Evolutionary conservation across 306 rosid genomes (phyloP).

Genomic region (Senna tora): DNA sequence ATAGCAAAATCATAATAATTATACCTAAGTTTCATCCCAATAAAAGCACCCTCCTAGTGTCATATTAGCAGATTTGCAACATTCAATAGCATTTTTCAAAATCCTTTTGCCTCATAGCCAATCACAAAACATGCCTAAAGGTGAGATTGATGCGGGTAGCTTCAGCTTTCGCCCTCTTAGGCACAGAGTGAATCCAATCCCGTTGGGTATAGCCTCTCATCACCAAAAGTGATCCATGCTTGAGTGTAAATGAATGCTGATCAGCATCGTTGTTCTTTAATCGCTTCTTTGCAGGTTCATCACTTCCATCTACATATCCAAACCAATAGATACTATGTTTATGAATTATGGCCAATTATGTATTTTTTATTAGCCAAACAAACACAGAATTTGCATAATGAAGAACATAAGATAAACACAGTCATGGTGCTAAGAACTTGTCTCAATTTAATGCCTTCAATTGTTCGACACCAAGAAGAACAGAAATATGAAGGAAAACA

Average conservation of each 20-base stretch:
- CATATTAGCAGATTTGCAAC: constrained; percentile 17
- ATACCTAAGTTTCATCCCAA: too few species aligned
- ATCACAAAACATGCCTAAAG: constrained; percentile 69
- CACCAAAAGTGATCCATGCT: constrained; percentile 87
- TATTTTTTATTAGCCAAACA: neutral
- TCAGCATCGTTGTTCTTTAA: constrained; percentile 51
- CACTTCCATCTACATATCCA: constrained; percentile 46
- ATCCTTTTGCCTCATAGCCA: neutral
- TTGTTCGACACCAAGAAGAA: neutral
- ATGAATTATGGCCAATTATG: neutral
- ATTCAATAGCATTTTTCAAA: constrained; percentile 9
- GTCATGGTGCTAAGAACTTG: neutral
- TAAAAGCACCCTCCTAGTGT: constrained; percentile 19
- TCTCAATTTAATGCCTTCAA: neutral
- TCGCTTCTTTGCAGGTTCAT: constrained; percentile 66
- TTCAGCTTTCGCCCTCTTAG: constrained; percentile 77
- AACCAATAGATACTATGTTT: constrained; percentile 31
- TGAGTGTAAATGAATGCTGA: constrained; percentile 69
- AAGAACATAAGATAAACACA: neutral
- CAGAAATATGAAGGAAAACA: neutral
- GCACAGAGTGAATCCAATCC: constrained; percentile 94
- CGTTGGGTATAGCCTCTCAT: constrained; percentile 93
- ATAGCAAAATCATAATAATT: neutral
- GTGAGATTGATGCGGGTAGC: constrained; percentile 91
- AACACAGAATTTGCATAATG: neutral